Percentiles rank a stretch among this genome's conserved stretches.
These are phyloP conservation scores for Hippophae gyantsensis DNA, from an alignment of 306 rosid species.

Conservation along the genomic window DNA sequence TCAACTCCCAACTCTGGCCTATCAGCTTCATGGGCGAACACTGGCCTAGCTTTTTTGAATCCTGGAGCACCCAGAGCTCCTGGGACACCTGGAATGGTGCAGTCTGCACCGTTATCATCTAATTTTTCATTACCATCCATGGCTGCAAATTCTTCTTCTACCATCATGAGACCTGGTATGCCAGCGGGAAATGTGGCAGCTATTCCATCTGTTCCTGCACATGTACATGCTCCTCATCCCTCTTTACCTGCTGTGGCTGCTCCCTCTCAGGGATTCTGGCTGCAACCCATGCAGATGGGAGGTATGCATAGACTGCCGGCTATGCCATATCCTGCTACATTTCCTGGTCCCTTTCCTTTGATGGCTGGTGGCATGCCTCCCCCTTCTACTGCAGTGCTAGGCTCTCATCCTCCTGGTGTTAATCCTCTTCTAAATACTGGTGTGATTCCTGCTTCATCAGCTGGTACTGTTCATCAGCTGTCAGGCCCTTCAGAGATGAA, in stretches of 20 bases:
- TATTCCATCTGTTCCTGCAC: slow-evolving; percentile 35
- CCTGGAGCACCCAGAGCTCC: slow-evolving; percentile 45
- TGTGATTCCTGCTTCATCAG: slow-evolving; percentile 21
- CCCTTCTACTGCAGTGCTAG: slow-evolving; percentile 59
- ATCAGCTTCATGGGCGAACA: slow-evolving; percentile 42
- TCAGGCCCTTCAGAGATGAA: slow-evolving; percentile 41
- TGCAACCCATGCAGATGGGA: slow-evolving; percentile 67
- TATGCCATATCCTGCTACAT: slow-evolving; percentile 58
- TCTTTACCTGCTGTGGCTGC: slow-evolving; percentile 49
- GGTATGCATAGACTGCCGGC: slow-evolving; percentile 49
- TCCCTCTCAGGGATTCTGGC: slow-evolving; percentile 69
- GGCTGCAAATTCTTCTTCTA: slow-evolving; percentile 36
- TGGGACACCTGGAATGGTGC: slow-evolving; percentile 52
- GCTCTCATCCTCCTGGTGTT: slow-evolving; percentile 94
- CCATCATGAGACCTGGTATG: slow-evolving; percentile 43
- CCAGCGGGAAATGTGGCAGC: slow-evolving; percentile 27
- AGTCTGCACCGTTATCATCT: slow-evolving; percentile 29
- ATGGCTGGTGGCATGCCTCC: slow-evolving; percentile 56
- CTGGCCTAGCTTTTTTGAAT: slow-evolving; percentile 35
- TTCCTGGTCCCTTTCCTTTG: slow-evolving; percentile 58
- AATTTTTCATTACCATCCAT: slow-evolving; percentile 26
- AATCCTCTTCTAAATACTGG: slow-evolving; percentile 45
- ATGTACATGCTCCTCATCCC: slow-evolving; percentile 43
- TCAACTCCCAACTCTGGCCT: slow-evolving; percentile 42
- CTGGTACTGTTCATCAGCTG: slow-evolving; percentile 26